Evolutionary conservation across 1,139 yeast genomes (phyloP).

Genomic region (Debaryomyces coudertii): DNA sequence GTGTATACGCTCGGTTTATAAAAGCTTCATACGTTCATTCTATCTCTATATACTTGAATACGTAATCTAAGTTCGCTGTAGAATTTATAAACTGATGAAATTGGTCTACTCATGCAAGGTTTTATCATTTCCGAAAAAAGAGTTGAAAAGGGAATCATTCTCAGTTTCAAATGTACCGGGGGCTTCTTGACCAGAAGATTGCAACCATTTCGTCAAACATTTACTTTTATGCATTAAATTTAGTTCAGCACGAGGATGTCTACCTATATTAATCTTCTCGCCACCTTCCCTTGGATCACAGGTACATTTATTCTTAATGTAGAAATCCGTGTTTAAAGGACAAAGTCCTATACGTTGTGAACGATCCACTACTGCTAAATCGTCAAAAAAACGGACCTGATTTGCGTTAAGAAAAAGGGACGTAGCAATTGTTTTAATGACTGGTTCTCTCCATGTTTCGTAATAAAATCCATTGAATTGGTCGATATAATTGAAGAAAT

Average conservation of each 20-base stretch:
- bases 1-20: not conserved
- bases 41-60: not conserved
- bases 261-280: not conserved
- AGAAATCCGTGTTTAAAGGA: constrained; percentile 19
- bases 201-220: constrained; percentile 10
- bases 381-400: constrained; percentile 21
- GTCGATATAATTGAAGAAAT: constrained; percentile 19
- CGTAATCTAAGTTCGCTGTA: not conserved
- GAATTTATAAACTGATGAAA: not conserved
- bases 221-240: constrained; percentile 9
- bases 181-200: not conserved
- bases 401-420: constrained; percentile 17
- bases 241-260: not conserved
- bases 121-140: not conserved
- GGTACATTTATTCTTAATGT: constrained; percentile 15
- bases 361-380: constrained; percentile 18
- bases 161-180: not conserved
- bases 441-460: constrained; percentile 24
- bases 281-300: constrained; percentile 17
- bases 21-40: not conserved
- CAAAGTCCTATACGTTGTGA: constrained; percentile 19
- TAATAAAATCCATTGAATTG: constrained; percentile 17
- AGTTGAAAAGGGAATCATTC: not conserved
- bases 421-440: constrained; percentile 20
- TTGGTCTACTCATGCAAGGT: not conserved